Evolutionary conservation across 2,329 filamentous ascomycete species (phyloP).

Genomic region (Diaporthe sp.): DNA sequence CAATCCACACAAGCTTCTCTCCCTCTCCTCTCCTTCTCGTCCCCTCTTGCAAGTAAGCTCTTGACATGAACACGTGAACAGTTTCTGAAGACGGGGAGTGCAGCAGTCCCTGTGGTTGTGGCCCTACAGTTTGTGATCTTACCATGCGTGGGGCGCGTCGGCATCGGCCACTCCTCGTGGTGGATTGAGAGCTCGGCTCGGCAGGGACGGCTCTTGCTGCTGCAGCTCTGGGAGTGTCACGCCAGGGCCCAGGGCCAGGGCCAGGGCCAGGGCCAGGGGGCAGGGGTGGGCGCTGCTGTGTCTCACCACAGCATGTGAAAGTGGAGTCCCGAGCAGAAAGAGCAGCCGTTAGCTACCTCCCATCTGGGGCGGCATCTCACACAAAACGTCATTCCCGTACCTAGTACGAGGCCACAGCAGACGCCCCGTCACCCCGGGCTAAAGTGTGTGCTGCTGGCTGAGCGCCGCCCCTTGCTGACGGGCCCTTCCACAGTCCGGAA

Average conservation of each 20-base stretch:
- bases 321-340: constrained; percentile 20
- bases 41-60: neutral
- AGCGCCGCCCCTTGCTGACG: constrained; percentile 18
- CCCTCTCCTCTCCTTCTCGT: neutral
- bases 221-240: neutral
- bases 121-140: neutral
- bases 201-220: constrained; percentile 5
- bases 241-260: neutral
- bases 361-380: neutral
- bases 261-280: neutral
- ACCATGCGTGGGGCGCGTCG: neutral
- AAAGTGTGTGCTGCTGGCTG: no score
- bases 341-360: neutral
- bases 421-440: neutral
- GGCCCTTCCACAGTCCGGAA: constrained; percentile 23
- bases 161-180: neutral
- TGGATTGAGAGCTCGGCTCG: constrained; percentile 4
- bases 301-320: constrained; percentile 37
- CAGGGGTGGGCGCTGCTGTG: neutral
- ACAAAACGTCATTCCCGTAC: constrained; percentile 8
- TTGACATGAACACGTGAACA: neutral
- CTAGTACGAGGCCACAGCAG: constrained; percentile 5
- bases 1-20: neutral
- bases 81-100: neutral
- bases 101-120: neutral